Conservation (phyloP, 352 stramenopile species). For the Phytophthora podocarpi region DNA sequence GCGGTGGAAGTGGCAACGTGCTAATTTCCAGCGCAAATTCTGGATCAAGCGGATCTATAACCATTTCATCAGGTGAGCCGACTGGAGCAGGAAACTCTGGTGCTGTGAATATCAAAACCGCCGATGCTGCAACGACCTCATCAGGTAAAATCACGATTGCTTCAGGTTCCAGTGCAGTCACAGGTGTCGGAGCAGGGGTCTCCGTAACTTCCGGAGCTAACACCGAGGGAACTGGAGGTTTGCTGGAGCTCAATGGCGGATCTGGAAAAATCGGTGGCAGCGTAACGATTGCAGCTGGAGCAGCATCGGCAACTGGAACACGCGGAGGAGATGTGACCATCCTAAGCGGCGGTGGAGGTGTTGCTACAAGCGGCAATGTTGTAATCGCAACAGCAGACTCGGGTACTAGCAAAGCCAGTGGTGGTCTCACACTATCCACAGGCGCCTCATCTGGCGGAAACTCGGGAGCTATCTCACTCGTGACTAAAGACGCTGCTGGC, state of each 20-base stretch:
- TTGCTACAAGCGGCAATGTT: conserved; percentile 30
- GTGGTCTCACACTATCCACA: conserved; percentile 30
- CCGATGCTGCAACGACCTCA: conserved; percentile 8
- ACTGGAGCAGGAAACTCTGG: conserved; percentile 24
- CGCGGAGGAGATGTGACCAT: conserved; percentile 23
- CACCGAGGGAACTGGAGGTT: conserved; percentile 11
- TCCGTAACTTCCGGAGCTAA: conserved; percentile 14
- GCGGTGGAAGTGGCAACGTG: conserved; percentile 55
- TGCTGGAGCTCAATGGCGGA: conserved; percentile 17
- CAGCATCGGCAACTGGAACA: conserved; percentile 3
- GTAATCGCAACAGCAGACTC: conserved; percentile 26
- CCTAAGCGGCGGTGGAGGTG: conserved; percentile 10
- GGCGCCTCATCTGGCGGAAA: conserved; percentile 25
- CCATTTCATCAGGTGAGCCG: conserved; percentile 18
- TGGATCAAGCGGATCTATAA: conserved; percentile 18
- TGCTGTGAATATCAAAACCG: conserved; percentile 19
- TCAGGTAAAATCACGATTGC: conserved; percentile 24
- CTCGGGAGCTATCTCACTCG: conserved; percentile 36
- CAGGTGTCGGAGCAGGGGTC: conserved; percentile 1
- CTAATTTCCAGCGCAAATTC: conserved; percentile 50
- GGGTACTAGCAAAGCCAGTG: conserved; percentile 25
- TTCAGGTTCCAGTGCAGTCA: conserved; percentile 5
- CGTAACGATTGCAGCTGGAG: conserved; percentile 17
- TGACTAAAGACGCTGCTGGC: conserved; percentile 17
- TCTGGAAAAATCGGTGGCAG: conserved; percentile 14